These are phyloP conservation scores for Rhododendron williamsianum DNA, from an alignment of 148 eudicot genomes.

Conservation along the genomic window DNA sequence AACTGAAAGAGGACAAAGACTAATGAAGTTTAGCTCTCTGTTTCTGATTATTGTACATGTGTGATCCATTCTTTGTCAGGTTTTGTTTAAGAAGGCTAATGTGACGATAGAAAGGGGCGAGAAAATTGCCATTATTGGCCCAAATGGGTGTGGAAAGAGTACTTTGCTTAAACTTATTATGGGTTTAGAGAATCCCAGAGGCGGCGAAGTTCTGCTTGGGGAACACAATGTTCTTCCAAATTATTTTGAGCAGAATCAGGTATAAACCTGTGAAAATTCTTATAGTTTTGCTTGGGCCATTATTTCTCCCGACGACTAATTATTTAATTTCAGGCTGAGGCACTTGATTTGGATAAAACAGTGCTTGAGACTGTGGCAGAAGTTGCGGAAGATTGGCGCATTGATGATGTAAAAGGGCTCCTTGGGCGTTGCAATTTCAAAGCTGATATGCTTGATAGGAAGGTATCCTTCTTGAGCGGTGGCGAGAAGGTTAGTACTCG, in stretches of 20 bases:
- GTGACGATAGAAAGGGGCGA: slow-evolving; percentile 79
- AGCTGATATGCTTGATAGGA: slow-evolving; percentile 95
- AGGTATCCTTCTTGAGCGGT: slow-evolving; percentile 87
- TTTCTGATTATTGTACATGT: neutral
- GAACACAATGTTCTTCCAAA: slow-evolving; percentile 92
- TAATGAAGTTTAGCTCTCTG: neutral
- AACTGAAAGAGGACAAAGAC: neutral
- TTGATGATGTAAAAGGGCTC: slow-evolving; percentile 91
- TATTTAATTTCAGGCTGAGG: slow-evolving; percentile 68
- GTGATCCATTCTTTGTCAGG: slow-evolving; percentile 37
- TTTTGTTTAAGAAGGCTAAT: slow-evolving; percentile 67
- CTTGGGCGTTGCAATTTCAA: slow-evolving; percentile 91
- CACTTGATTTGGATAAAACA: slow-evolving; percentile 84
- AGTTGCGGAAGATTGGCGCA: slow-evolving; percentile 92
- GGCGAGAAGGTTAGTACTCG: slow-evolving; percentile 72
- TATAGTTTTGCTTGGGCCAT: neutral
- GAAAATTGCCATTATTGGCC: slow-evolving; percentile 91
- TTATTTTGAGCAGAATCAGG: slow-evolving; percentile 99
- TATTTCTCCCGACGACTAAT: neutral
- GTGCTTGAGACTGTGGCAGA: slow-evolving; percentile 87
- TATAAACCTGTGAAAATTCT: slow-evolving; percentile 10
- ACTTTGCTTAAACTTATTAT: slow-evolving; percentile 76
- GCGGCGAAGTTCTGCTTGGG: slow-evolving; percentile 79
- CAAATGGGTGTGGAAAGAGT: slow-evolving; percentile 98
- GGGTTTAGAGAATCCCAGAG: slow-evolving; percentile 68